These are phyloP conservation scores for Lagerstroemia speciosa DNA, from an alignment of 345 rosid genomes.

Conservation along the genomic window DNA sequence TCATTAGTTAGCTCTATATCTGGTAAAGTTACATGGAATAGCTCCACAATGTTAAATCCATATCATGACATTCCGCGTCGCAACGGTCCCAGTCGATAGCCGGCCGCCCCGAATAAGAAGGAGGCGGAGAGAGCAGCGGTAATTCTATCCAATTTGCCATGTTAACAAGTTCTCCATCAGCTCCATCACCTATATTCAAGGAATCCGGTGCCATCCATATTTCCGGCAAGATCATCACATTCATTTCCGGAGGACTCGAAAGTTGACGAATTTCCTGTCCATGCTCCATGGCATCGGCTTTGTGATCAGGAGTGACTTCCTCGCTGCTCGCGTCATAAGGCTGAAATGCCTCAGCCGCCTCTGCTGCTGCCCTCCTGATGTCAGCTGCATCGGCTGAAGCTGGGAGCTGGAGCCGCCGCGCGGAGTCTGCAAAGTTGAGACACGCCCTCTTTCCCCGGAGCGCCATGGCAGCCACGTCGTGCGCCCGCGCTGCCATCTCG, in stretches of 20 bases:
- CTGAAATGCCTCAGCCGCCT: conserved; percentile 20
- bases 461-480: conserved; percentile 40
- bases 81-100: neutral
- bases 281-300: neutral
- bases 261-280: neutral
- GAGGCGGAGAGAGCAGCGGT: conserved; percentile 9
- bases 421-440: conserved; percentile 34
- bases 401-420: conserved; percentile 23
- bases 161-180: neutral
- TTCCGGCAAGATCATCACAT: neutral
- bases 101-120: neutral
- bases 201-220: neutral
- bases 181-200: neutral
- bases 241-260: neutral
- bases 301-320: neutral
- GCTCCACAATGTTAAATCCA: conserved; percentile 5
- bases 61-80: neutral
- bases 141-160: conserved; percentile 2
- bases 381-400: conserved; percentile 26
- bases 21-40: conserved; percentile 2
- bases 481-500: conserved; percentile 39
- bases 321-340: neutral
- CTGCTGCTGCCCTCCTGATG: conserved; percentile 31
- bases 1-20: too few relatives aligned
- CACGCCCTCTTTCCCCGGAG: conserved; percentile 32